A percentile compares a stretch with the other conserved stretches of the same genome.
Conservation (phyloP, 1,139 yeast genomes). For the Saccharomyces hybrid region DNA sequence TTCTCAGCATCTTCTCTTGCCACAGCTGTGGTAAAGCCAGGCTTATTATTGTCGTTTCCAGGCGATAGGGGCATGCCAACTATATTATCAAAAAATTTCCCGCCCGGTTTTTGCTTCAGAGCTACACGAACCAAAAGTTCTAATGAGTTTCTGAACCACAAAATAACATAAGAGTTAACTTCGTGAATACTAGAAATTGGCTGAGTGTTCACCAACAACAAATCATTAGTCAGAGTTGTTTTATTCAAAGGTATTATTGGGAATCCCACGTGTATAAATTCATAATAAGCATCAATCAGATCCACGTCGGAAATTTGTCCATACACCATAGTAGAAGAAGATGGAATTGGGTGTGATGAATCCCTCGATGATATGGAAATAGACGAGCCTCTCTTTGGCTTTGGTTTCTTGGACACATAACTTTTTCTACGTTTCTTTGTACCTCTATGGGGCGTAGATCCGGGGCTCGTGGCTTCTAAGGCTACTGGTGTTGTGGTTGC, state of each 20-base stretch:
- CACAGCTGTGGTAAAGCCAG: background rate
- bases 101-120: slow-evolving; percentile 29
- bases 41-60: slow-evolving; percentile 2
- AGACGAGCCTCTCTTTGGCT: background rate
- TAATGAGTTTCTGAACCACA: slow-evolving; percentile 45
- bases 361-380: slow-evolving; percentile 10
- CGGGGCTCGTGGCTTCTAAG: background rate
- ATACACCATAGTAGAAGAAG: slow-evolving; percentile 12
- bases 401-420: background rate
- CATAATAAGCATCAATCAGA: slow-evolving; percentile 40
- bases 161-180: slow-evolving; percentile 38
- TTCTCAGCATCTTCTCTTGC: background rate
- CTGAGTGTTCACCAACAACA: slow-evolving; percentile 31
- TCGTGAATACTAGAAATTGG: slow-evolving; percentile 33
- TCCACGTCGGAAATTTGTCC: slow-evolving; percentile 28
- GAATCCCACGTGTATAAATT: slow-evolving; percentile 45
- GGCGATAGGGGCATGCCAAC: slow-evolving; percentile 5
- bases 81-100: slow-evolving; percentile 13
- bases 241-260: slow-evolving; percentile 52
- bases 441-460: background rate
- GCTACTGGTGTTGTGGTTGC: background rate
- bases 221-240: slow-evolving; percentile 31
- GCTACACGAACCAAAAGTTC: slow-evolving; percentile 38
- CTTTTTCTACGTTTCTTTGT: slow-evolving; percentile 3
- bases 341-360: slow-evolving; percentile 6